Conservation (phyloP, 176 grass and related monocot genomes). For the Cenchrus americanus region DNA sequence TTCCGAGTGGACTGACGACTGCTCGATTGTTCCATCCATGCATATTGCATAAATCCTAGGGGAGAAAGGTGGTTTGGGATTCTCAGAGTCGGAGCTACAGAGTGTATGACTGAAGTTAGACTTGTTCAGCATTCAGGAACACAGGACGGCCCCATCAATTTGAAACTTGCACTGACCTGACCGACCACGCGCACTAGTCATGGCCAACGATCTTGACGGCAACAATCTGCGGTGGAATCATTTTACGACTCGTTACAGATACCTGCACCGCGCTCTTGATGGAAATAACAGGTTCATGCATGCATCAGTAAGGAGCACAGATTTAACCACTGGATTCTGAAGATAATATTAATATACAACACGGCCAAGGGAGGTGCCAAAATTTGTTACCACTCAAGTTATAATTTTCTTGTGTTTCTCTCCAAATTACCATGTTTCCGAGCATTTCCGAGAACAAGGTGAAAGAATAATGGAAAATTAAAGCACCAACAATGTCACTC, state of each 20-base stretch:
- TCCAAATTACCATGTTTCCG: neutral
- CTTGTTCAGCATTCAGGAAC: neutral
- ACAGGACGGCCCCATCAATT: neutral
- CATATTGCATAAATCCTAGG: neutral
- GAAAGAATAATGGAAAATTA: neutral
- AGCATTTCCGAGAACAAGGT: neutral
- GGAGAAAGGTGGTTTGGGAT: neutral
- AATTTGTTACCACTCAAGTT: neutral
- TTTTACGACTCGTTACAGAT: neutral
- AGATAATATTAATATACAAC: neutral
- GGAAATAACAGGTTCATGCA: neutral
- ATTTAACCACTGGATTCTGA: neutral
- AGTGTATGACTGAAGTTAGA: neutral
- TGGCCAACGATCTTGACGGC: neutral
- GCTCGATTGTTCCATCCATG: neutral
- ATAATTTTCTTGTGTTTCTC: neutral
- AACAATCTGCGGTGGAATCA: neutral
- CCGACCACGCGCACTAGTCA: neutral
- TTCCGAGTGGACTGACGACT: neutral
- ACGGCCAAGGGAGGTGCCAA: neutral
- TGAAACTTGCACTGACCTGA: neutral
- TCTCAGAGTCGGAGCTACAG: neutral
- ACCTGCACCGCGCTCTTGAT: neutral
- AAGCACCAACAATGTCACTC: neutral
- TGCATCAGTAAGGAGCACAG: neutral